These are phyloP conservation scores for Hericium rajendrae DNA, from an alignment of 768 basidiomycete genomes.

Conservation along the genomic window DNA sequence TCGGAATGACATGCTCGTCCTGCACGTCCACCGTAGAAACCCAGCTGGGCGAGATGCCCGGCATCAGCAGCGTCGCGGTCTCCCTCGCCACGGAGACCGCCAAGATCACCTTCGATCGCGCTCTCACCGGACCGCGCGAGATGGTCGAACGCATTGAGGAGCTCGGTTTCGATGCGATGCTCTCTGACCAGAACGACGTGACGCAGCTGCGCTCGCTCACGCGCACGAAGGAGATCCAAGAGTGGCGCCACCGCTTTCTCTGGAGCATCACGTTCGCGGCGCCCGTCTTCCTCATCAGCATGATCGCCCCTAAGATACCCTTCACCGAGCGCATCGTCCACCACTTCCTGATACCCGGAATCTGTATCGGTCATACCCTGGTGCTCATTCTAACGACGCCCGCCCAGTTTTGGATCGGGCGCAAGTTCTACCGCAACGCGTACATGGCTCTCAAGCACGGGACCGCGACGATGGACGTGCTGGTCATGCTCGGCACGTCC, in stretches of 20 bases:
- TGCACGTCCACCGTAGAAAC: constrained; percentile 72
- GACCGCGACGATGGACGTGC: constrained; percentile 94
- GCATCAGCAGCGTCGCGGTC: constrained; percentile 62
- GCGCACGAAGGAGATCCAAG: constrained; percentile 82
- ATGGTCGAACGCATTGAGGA: constrained; percentile 83
- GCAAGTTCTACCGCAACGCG: constrained; percentile 80
- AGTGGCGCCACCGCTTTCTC: constrained; percentile 76
- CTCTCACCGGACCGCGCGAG: constrained; percentile 69
- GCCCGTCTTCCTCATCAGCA: constrained; percentile 89
- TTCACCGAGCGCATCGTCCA: constrained; percentile 45
- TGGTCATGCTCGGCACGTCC: constrained; percentile 90
- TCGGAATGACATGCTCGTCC: constrained; percentile 86
- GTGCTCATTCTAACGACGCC: constrained; percentile 75
- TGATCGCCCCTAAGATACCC: constrained; percentile 68
- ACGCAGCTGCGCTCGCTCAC: constrained; percentile 82
- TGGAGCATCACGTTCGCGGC: constrained; percentile 72
- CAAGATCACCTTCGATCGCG: constrained; percentile 66
- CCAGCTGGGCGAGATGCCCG: constrained; percentile 59
- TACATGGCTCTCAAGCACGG: constrained; percentile 87
- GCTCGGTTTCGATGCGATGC: constrained; percentile 84
- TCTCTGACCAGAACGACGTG: constrained; percentile 69
- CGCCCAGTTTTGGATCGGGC: constrained; percentile 87
- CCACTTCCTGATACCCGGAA: constrained; percentile 45
- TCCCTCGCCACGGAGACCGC: constrained; percentile 71
- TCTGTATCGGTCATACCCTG: constrained; percentile 78